Conservation (phyloP, 2,329 filamentous ascomycete species). For the Talaromyces rugulosus region DNA sequence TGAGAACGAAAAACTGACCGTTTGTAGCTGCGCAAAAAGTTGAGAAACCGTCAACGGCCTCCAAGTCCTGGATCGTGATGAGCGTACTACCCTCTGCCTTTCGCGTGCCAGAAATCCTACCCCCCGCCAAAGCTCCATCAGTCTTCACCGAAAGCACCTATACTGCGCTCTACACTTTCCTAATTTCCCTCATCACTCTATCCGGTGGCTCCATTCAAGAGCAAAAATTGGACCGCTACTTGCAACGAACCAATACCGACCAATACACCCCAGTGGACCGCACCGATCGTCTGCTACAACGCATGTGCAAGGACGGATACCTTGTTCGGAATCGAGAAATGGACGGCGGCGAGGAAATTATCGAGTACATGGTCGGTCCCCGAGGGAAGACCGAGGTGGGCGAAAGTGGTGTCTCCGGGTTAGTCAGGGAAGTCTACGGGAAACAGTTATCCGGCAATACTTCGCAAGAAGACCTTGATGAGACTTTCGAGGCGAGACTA, state of each 20-base stretch:
- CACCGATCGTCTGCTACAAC: conserved; percentile 69
- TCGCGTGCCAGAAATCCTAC: conserved; percentile 62
- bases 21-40: conserved; percentile 47
- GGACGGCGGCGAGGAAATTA: conserved; percentile 65
- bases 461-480: conserved; percentile 1
- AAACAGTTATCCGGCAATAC: conserved; percentile 2
- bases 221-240: conserved; percentile 70
- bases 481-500: conserved; percentile 8
- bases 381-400: conserved; percentile 83
- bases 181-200: conserved; percentile 73
- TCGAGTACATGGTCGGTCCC: conserved; percentile 80
- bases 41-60: conserved; percentile 43
- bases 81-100: conserved; percentile 67
- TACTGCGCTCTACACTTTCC: conserved; percentile 71
- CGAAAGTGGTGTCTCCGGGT: conserved; percentile 65
- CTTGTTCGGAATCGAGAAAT: conserved; percentile 69
- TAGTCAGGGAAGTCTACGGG: conserved; percentile 60
- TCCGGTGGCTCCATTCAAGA: conserved; percentile 71
- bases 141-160: conserved; percentile 71
- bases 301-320: conserved; percentile 79
- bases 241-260: conserved; percentile 71
- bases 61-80: conserved; percentile 70
- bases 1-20: neutral
- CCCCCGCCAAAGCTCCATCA: conserved; percentile 64
- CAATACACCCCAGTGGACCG: conserved; percentile 69